Evolutionary conservation across 2,329 filamentous ascomycete species (phyloP).

Genomic region (Xylariales sp.): DNA sequence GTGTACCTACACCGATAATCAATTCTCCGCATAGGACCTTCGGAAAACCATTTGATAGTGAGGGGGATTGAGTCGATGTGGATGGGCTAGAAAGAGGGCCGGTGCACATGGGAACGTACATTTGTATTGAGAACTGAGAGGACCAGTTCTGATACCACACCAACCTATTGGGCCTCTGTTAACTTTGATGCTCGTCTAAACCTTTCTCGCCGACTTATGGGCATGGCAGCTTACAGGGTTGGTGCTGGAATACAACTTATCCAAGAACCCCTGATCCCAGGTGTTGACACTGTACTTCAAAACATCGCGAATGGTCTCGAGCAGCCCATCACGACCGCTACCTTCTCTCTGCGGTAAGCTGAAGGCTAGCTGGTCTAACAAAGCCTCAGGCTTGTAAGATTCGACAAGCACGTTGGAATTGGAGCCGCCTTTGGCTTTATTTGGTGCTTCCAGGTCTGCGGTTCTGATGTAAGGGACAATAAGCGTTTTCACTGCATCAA

Average conservation of each 20-base stretch:
- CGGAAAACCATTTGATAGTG: no score
- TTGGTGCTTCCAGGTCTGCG: conserved; percentile 59
- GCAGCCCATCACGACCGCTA: conserved; percentile 66
- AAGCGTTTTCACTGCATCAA: conserved; percentile 62
- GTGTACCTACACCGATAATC: conserved; percentile 53
- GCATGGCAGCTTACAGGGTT: conserved; percentile 59
- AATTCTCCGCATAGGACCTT: conserved; percentile 5
- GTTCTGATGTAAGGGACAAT: conserved; percentile 66
- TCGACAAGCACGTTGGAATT: conserved; percentile 59
- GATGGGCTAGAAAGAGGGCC: neutral
- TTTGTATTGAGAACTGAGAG: conserved; percentile 90
- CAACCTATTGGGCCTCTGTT: no score
- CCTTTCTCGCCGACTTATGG: no score
- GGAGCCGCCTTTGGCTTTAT: conserved; percentile 49
- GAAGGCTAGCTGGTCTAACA: conserved; percentile 52
- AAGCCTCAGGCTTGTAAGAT: conserved; percentile 52
- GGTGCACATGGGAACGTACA: conserved; percentile 33
- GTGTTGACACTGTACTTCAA: conserved; percentile 91
- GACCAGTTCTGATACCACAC: conserved; percentile 79
- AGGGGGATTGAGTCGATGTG: no score
- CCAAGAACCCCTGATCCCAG: conserved; percentile 96
- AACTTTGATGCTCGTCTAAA: no score
- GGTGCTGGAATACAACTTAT: conserved; percentile 90
- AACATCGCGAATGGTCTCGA: conserved; percentile 66
- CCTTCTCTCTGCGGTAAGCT: conserved; percentile 52